phyloP scores from a whole-genome alignment of 2,329 filamentous ascomycete species.

The Penicillium crustosum region DNA sequence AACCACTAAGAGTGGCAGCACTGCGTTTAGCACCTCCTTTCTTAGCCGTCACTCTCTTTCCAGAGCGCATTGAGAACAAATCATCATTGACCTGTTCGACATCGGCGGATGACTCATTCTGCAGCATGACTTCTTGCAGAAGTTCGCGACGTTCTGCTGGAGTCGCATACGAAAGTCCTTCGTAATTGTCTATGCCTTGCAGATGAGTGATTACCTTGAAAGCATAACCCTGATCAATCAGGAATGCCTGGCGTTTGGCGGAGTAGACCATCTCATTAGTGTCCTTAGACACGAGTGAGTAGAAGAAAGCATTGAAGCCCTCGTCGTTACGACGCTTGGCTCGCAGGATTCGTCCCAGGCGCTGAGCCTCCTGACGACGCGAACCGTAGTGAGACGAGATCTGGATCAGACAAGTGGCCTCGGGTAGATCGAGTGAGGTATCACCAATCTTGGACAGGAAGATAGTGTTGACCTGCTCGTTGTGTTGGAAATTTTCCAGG shows the following conservation, averaged over 20 bases:
- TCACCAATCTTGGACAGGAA: slow-evolving; percentile 98
- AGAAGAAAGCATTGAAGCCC: slow-evolving; percentile 99
- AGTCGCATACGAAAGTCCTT: slow-evolving; percentile 75
- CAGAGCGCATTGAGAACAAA: slow-evolving; percentile 60
- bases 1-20: slow-evolving; percentile 78
- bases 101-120: slow-evolving; percentile 73
- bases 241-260: slow-evolving; percentile 91
- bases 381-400: slow-evolving; percentile 98
- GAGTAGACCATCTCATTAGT: slow-evolving; percentile 98
- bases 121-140: slow-evolving; percentile 82
- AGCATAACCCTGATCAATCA: slow-evolving; percentile 96
- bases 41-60: slow-evolving; percentile 38
- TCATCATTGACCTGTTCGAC: slow-evolving; percentile 70
- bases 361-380: slow-evolving; percentile 91
- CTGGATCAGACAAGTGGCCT: slow-evolving; percentile 94
- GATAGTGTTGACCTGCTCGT: slow-evolving; percentile 83
- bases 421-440: slow-evolving; percentile 93
- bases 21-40: slow-evolving; percentile 70
- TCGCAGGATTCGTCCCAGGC: slow-evolving; percentile 86
- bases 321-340: slow-evolving; percentile 96
- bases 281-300: slow-evolving; percentile 94
- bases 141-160: slow-evolving; percentile 80
- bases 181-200: slow-evolving; percentile 82
- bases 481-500: slow-evolving; percentile 92
- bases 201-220: slow-evolving; percentile 99